These are phyloP conservation scores for slime mould (Dictyostelium discoideum) DNA, from an alignment of 78 protist genomes.

Conservation along the genomic window DNA sequence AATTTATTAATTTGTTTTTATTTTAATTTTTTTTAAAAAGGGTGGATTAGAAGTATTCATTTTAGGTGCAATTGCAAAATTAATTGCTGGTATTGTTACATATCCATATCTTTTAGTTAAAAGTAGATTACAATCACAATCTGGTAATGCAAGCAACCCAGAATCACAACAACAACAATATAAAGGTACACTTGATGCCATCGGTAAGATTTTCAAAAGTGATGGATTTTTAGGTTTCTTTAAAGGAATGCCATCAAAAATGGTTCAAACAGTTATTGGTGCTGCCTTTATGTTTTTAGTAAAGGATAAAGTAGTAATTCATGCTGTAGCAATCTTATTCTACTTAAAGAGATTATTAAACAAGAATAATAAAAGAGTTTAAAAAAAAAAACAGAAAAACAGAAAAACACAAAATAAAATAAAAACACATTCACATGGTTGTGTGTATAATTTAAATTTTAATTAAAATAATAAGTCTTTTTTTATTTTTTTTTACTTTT, in stretches of 20 bases:
- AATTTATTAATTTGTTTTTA: not conserved
- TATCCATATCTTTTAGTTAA: constrained; percentile 83
- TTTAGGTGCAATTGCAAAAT: constrained; percentile 79
- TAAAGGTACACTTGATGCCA: constrained; percentile 44
- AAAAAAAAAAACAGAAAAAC: not conserved
- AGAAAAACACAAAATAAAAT: not conserved
- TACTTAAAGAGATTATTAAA: constrained; percentile 23
- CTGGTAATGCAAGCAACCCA: not conserved
- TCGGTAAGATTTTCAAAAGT: constrained; percentile 26
- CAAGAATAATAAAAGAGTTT: constrained; percentile 11
- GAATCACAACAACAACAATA: constrained; percentile 25
- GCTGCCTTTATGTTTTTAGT: constrained; percentile 69
- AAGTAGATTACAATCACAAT: constrained; percentile 59
- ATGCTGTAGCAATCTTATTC: constrained; percentile 32
- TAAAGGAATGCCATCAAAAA: constrained; percentile 71
- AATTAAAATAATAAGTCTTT: not conserved
- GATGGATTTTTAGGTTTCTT: constrained; percentile 75
- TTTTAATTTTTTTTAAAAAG: not conserved
- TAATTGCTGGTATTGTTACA: constrained; percentile 80
- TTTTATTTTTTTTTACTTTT: not conserved
- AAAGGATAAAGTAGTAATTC: constrained; percentile 48
- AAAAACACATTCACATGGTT: too few relatives aligned
- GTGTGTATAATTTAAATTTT: not conserved
- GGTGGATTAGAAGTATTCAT: constrained; percentile 63
- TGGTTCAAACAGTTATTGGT: constrained; percentile 76